A percentile compares a stretch with the other conserved stretches of the same genome.
Evolutionary conservation across 2,329 filamentous ascomycete genomes (phyloP).

Genomic region (Parasarocladium wereldwijsianum): DNA sequence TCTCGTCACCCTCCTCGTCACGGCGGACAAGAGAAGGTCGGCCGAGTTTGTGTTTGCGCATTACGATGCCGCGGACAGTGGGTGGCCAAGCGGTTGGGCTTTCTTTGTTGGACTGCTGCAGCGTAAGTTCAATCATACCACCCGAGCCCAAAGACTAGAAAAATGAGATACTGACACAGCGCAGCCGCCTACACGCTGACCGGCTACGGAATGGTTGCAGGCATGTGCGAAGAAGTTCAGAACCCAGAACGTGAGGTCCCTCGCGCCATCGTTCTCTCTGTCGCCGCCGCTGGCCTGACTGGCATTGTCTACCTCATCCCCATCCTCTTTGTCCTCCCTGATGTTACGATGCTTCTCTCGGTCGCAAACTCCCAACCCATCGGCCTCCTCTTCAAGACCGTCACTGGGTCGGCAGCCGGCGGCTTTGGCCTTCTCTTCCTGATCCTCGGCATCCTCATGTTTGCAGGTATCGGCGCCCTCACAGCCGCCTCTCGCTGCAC

Average conservation of each 20-base stretch:
- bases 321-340: conserved; percentile 61
- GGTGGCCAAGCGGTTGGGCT: conserved; percentile 52
- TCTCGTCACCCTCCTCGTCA: conserved; percentile 52
- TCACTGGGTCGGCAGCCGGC: conserved; percentile 56
- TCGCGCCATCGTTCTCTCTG: conserved; percentile 52
- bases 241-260: conserved; percentile 46
- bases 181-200: conserved; percentile 24
- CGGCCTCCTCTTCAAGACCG: conserved; percentile 59
- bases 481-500: conserved; percentile 63
- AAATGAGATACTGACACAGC: conserved; percentile 5
- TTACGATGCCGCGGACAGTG: conserved; percentile 54
- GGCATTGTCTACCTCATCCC: conserved; percentile 54
- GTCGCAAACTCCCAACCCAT: conserved; percentile 64
- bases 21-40: conserved; percentile 47
- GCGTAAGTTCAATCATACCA: conserved; percentile 18
- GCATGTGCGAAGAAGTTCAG: conserved; percentile 48
- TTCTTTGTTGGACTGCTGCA: conserved; percentile 41
- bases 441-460: conserved; percentile 62
- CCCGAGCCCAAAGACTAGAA: conserved; percentile 24
- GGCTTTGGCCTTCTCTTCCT: conserved; percentile 65
- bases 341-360: conserved; percentile 45
- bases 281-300: conserved; percentile 48
- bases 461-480: conserved; percentile 60
- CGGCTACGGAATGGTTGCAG: conserved; percentile 36
- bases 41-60: conserved; percentile 51